phyloP scores from a whole-genome alignment of 2,329 filamentous ascomycete species.

The Chaetomium globosum region DNA sequence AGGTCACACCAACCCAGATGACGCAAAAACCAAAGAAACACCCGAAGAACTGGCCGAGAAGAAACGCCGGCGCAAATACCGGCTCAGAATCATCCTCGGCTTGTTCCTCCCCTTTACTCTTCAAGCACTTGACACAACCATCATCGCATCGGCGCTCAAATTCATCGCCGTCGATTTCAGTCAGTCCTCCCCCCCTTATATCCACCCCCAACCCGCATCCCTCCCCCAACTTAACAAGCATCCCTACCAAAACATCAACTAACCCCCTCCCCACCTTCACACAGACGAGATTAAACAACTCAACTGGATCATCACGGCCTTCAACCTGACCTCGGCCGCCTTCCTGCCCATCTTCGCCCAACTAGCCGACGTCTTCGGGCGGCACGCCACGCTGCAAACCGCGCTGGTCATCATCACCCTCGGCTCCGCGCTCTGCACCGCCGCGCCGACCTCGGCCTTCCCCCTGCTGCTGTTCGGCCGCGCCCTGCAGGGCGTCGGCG shows the following conservation, averaged over 20 bases:
- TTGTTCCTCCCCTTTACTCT: constrained; percentile 63
- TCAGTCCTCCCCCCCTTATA: constrained; percentile 45
- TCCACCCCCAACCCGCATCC: not conserved
- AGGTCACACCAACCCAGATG: not conserved
- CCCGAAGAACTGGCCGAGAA: constrained; percentile 41
- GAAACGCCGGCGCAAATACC: constrained; percentile 46
- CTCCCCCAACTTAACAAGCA: not conserved
- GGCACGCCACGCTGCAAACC: constrained; percentile 60
- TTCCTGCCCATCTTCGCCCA: constrained; percentile 70
- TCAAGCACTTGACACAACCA: constrained; percentile 65
- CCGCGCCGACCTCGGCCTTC: constrained; percentile 56
- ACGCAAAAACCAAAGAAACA: constrained; percentile 23
- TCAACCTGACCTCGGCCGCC: constrained; percentile 68
- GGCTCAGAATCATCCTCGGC: constrained; percentile 62
- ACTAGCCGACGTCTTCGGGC: constrained; percentile 65
- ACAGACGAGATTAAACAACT: constrained; percentile 58
- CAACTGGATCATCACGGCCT: constrained; percentile 71
- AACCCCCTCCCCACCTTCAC: not conserved
- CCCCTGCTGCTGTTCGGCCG: constrained; percentile 64
- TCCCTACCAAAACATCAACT: not conserved
- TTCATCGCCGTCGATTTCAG: constrained; percentile 67
- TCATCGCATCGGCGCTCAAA: constrained; percentile 61
- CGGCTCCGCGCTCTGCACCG: constrained; percentile 64
- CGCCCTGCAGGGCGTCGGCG: constrained; percentile 63
- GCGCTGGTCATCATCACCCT: constrained; percentile 60